Base-by-base conservation (phyloP, 805 yeast genomes). In the Candida xyloterini region DNA sequence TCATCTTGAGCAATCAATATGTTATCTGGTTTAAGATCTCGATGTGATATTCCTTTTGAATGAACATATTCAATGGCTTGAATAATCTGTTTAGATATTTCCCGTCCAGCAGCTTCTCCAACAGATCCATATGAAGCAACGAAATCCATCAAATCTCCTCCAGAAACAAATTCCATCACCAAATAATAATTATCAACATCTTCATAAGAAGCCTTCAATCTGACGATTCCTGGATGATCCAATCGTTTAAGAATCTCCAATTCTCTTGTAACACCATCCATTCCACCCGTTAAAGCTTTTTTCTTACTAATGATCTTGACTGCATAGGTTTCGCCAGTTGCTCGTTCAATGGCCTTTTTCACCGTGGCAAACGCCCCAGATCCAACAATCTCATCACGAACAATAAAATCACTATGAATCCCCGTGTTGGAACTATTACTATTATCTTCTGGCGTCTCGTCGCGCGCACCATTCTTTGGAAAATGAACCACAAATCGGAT, bases 361-460 rank as follows among this genome's bases (percentile, higher is more conserved):
- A 93, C 99, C 1, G 90, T 84, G 5, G 98, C 98, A 72, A 91
- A 91, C 8, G 98, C 98, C n/a, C 99, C 99, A 53, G 88, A 93
- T 1, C 99, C 99, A 1, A 91, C 85, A 11, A 86, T 81, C 54
- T 85, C 95, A 57, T 83, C 86, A 43, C 82, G 76, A 15, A 91
- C 78, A 10, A 86, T 83, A 61, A 81, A 93, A 53, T 83, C 67
- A 15, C 50, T 49, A 35, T 56, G 51, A 11, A 65, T 46, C 43
- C 73, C 53, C 9, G 48, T 44, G 35, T 38, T 46, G 5, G 42
- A 10, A 9, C 37, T 42, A 56, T 50, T 38, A 44, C 50, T 35
- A n/a, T 35, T 46, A 15, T 34, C 31, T n/a, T 49, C 49, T 8
- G 42, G 47, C 10, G 30, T 23, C 9, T 38, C 16, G 30, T 42